Evolutionary conservation across 768 basidiomycete genomes (phyloP), one percentile per base, ranked within the genome.

Genomic region (Gautieria morchelliformis): DNA sequence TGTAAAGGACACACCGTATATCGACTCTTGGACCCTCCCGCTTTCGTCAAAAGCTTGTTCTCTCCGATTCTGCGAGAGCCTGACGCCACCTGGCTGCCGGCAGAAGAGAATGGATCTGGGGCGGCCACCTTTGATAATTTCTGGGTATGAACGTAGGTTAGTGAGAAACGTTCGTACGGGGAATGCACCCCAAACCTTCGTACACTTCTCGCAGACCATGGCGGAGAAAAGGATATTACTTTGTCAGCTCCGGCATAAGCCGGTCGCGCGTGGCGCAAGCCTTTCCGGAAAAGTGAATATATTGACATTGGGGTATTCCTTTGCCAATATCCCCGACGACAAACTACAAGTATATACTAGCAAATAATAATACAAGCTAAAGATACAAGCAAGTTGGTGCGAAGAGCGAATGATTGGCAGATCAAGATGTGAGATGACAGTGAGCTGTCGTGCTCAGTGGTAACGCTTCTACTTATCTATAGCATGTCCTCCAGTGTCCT

Each of bases 151-250:
- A 24, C 12, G 27, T 32, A 5, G 37, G 12, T 15, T 4, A 42
- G 4, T 1, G 17, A 27, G 64, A 46, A 27, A 42, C 58, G 59
- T 60, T 15, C 9, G 19, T 27, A 8, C 8, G 24, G 4, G 8
- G 46, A 55, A 56, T 63, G 55, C 22, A 47, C 55, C 9, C 68
- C 77, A 42, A 59, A 81, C 89, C 70, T 78, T 75, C 73, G 89
- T 87, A 70, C 89, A 92, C 77, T 89, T 92, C 71, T 79, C 84
- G 75, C 89, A 92, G 62, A 92, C 89, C 89, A 92, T 92, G 71
- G 58, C 50, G 48, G 52, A 50, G 9, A 14, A 14, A 14, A 37
- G 14, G 14, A 37, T 3, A 9, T 1, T 10, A 14, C 35, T 37
- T 37, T 37, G 35, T 37, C 35, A 37, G 35, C 35, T n/a, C 27